These are phyloP conservation scores for Arxiozyma bovina DNA, from an alignment of 1,139 yeast genomes.

Conservation along the genomic window DNA sequence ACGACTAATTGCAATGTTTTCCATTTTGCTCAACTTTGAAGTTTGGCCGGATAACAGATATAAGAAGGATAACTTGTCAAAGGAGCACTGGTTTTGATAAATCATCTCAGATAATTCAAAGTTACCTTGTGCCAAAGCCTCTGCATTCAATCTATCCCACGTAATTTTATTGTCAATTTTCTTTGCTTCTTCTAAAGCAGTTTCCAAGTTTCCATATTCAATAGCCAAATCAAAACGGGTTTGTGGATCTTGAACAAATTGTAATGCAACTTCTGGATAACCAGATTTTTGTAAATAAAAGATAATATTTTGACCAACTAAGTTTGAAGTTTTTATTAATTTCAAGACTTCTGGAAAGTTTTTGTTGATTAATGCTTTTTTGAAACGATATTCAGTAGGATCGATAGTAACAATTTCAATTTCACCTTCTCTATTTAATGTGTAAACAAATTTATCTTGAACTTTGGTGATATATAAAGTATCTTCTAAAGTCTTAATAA, in stretches of 20 bases:
- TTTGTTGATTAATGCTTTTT: constrained; percentile 80
- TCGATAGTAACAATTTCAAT: constrained; percentile 75
- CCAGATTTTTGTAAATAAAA: constrained; percentile 93
- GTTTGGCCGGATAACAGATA: constrained; percentile 77
- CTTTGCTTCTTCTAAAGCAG: constrained; percentile 86
- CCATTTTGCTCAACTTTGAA: constrained; percentile 72
- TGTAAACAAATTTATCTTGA: constrained; percentile 60
- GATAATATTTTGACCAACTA: constrained; percentile 95
- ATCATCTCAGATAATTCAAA: constrained; percentile 77
- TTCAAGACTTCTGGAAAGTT: constrained; percentile 89
- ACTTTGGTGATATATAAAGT: constrained; percentile 80
- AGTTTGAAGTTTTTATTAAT: constrained; percentile 75
- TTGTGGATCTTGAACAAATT: constrained; percentile 93
- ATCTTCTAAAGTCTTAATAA: constrained; percentile 83
- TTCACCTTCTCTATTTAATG: constrained; percentile 78
- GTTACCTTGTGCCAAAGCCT: constrained; percentile 87
- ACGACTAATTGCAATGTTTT: constrained; percentile 80
- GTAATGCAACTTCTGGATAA: constrained; percentile 88
- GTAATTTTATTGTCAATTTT: constrained; percentile 56
- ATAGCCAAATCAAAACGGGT: constrained; percentile 92
- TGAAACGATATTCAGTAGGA: constrained; percentile 95
- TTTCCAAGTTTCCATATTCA: constrained; percentile 80
- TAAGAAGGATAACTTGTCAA: constrained; percentile 83
- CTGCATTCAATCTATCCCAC: constrained; percentile 80
- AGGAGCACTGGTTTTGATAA: constrained; percentile 76